phyloP scores from a whole-genome alignment of 495 filamentous ascomycete genomes.

The Neurospora sp. region DNA sequence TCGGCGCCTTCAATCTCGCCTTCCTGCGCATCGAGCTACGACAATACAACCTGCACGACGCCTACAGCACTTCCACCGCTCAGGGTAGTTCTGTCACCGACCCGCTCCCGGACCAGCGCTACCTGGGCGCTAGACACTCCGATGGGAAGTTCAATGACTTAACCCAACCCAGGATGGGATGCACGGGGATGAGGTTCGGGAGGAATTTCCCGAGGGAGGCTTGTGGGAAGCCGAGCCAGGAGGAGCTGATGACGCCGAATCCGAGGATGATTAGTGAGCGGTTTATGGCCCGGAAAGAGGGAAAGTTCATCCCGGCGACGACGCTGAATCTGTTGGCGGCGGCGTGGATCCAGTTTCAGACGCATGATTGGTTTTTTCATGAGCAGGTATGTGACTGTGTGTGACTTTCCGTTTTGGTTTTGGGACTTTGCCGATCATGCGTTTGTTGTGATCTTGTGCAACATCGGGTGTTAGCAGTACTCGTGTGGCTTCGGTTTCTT shows the following conservation, averaged over 20 bases:
- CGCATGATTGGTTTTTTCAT: slow-evolving; percentile 34
- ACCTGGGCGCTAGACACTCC: slow-evolving; percentile 23
- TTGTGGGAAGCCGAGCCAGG: slow-evolving; percentile 21
- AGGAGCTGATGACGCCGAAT: slow-evolving; percentile 33
- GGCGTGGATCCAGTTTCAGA: slow-evolving; percentile 40
- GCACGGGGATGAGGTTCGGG: slow-evolving; percentile 32
- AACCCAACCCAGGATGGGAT: slow-evolving; percentile 32
- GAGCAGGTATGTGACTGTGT: slow-evolving; percentile 11
- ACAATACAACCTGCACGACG: slow-evolving; percentile 31
- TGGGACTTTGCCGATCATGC: not conserved
- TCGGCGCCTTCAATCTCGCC: slow-evolving; percentile 29
- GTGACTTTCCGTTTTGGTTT: not conserved
- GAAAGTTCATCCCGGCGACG: slow-evolving; percentile 30
- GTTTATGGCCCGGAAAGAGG: slow-evolving; percentile 23
- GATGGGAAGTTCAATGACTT: slow-evolving; percentile 34
- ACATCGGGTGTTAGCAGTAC: not conserved
- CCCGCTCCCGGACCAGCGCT: slow-evolving; percentile 18
- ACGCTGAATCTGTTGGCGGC: slow-evolving; percentile 35
- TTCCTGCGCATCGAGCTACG: slow-evolving; percentile 32
- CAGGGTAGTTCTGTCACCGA: slow-evolving; percentile 19
- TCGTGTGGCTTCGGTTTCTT: not conserved
- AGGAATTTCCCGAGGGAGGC: slow-evolving; percentile 27
- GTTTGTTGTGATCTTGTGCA: not conserved
- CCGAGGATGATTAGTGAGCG: slow-evolving; percentile 27
- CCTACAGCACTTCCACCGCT: slow-evolving; percentile 17